Evolutionary conservation across 768 basidiomycete genomes (phyloP).

Genomic region (Boletus reticulatus): DNA sequence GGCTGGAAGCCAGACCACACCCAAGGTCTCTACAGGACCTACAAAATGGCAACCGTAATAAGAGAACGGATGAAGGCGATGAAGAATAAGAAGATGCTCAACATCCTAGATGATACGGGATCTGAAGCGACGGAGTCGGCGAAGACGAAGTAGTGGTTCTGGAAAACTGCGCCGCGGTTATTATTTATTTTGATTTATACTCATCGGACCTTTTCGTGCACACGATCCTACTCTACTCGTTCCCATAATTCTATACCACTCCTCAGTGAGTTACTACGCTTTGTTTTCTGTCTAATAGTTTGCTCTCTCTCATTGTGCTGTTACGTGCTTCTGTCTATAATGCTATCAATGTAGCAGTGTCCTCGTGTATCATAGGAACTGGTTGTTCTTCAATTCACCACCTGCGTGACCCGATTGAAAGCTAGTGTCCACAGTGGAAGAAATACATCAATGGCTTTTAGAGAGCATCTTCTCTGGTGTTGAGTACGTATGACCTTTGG

Average conservation of each 20-base stretch:
- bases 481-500: no score
- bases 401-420: no score
- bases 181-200: slow-evolving; percentile 6
- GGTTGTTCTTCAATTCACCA: no score
- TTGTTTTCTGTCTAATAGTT: no score
- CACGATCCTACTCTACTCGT: neutral
- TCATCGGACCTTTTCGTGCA: neutral
- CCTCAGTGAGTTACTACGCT: no score
- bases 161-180: neutral
- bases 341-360: no score
- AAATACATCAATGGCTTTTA: no score
- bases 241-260: neutral
- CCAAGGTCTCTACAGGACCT: slow-evolving; percentile 29
- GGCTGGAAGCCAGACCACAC: slow-evolving; percentile 33
- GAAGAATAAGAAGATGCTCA: slow-evolving; percentile 14
- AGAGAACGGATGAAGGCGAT: slow-evolving; percentile 28
- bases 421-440: no score
- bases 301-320: no score
- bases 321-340: no score
- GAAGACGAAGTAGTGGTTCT: slow-evolving; percentile 17
- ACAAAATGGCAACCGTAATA: slow-evolving; percentile 28
- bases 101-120: slow-evolving; percentile 13
- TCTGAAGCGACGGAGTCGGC: neutral
- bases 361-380: no score
- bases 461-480: no score